phyloP scores from a whole-genome alignment of 495 filamentous ascomycete species.

The Filosporella fistucella region DNA sequence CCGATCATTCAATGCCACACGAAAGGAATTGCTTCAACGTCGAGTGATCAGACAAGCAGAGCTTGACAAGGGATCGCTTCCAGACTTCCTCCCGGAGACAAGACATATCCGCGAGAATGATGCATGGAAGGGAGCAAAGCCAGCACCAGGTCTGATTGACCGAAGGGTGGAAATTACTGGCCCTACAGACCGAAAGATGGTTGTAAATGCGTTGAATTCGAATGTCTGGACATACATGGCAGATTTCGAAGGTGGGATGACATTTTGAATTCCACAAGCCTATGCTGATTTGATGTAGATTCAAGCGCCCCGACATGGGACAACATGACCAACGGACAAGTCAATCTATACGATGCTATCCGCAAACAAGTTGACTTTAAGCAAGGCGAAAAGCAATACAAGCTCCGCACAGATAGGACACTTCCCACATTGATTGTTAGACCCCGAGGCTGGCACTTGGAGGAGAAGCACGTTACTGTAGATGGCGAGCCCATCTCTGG shows the following conservation, averaged over 20 bases:
- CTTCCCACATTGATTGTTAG: conserved; percentile 83
- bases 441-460: conserved; percentile 89
- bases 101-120: conserved; percentile 92
- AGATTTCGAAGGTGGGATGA: conserved; percentile 94
- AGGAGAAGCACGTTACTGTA: conserved; percentile 97
- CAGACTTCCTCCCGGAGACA: conserved; percentile 95
- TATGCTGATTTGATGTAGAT: conserved; percentile 47
- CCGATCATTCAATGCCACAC: conserved; percentile 85
- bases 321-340: conserved; percentile 98
- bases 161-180: conserved; percentile 98
- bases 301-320: conserved; percentile 98
- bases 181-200: conserved; percentile 98
- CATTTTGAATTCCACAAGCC: too few relatives aligned
- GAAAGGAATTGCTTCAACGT: conserved; percentile 85
- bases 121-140: conserved; percentile 90
- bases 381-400: conserved; percentile 92
- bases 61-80: conserved; percentile 87
- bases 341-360: conserved; percentile 97
- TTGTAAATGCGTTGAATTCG: conserved; percentile 95
- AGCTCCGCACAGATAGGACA: conserved; percentile 80
- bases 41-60: conserved; percentile 86
- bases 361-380: conserved; percentile 96
- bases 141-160: conserved; percentile 91
- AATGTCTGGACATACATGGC: conserved; percentile 99
- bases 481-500: conserved; percentile 95